phyloP scores from a whole-genome alignment of 2,329 filamentous ascomycete genomes.

The Arthrocladium fulminans region DNA sequence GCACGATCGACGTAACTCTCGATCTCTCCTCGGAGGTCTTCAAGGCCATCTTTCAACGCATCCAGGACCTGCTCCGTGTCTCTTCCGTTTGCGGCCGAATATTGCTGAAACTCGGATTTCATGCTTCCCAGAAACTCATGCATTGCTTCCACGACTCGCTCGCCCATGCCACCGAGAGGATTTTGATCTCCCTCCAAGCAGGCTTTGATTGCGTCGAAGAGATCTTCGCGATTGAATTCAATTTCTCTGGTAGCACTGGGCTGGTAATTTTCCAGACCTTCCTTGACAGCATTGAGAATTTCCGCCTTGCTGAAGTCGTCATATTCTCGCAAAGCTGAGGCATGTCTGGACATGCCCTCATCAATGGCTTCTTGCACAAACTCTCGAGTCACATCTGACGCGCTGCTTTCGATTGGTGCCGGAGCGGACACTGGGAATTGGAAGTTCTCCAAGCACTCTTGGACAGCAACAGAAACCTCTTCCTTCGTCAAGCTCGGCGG shows the following conservation, averaged over 20 bases:
- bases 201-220: constrained; percentile 51
- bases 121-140: constrained; percentile 53
- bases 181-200: constrained; percentile 47
- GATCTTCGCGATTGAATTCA: constrained; percentile 43
- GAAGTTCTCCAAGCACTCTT: constrained; percentile 78
- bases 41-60: constrained; percentile 77
- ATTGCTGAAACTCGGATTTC: constrained; percentile 63
- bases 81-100: constrained; percentile 65
- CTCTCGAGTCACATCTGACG: constrained; percentile 40
- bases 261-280: constrained; percentile 45
- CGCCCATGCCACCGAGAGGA: constrained; percentile 46
- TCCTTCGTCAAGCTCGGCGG: constrained; percentile 63
- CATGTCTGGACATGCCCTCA: constrained; percentile 24
- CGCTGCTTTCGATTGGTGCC: constrained; percentile 26
- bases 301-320: constrained; percentile 42
- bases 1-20: constrained; percentile 70
- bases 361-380: constrained; percentile 51
- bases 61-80: constrained; percentile 85
- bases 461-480: constrained; percentile 73
- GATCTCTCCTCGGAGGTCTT: constrained; percentile 69
- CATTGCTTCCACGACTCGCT: constrained; percentile 52
- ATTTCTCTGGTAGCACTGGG: constrained; percentile 50
- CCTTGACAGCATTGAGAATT: constrained; percentile 50
- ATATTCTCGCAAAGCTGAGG: constrained; percentile 30
- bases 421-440: constrained; percentile 56